A percentile compares a stretch with the other conserved stretches of the same genome.
Evolutionary conservation across 2,329 filamentous ascomycete genomes (phyloP).

Genomic region (Fusarium sp.): DNA sequence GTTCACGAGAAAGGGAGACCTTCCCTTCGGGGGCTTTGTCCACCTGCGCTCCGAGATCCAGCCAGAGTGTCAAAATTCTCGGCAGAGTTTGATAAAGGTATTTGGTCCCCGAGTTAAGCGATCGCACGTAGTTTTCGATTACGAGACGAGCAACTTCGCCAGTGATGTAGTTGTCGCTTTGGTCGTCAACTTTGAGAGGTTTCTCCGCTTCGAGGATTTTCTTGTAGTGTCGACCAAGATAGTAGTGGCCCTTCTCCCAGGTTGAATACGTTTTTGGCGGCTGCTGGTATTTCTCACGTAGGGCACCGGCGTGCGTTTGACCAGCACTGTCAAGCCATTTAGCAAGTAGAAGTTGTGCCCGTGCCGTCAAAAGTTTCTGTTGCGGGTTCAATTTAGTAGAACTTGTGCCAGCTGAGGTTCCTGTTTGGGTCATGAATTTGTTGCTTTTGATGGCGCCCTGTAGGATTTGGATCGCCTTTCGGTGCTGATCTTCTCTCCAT

Average conservation of each 20-base stretch:
- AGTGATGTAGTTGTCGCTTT: constrained; percentile 81
- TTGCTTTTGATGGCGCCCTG: constrained; percentile 88
- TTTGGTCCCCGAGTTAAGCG: constrained; percentile 90
- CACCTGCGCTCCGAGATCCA: constrained; percentile 87
- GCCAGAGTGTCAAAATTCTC: constrained; percentile 92
- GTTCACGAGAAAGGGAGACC: constrained; percentile 66
- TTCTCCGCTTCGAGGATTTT: constrained; percentile 95
- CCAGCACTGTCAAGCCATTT: constrained; percentile 98
- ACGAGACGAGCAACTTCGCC: constrained; percentile 91
- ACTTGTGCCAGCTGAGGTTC: constrained; percentile 53
- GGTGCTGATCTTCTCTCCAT: constrained; percentile 93
- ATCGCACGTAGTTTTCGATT: constrained; percentile 93
- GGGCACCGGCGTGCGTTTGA: constrained; percentile 86
- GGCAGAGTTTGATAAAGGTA: constrained; percentile 97
- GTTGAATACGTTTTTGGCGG: constrained; percentile 79
- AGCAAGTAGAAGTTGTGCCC: constrained; percentile 89
- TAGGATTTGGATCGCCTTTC: constrained; percentile 94
- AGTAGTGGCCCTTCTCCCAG: constrained; percentile 99
- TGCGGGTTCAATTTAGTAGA: constrained; percentile 60
- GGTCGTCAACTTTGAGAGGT: constrained; percentile 80
- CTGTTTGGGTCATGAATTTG: constrained; percentile 74
- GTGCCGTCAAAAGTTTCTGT: constrained; percentile 76
- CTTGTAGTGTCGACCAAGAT: constrained; percentile 96
- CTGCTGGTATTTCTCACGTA: constrained; percentile 86
- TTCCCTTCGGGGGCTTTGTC: constrained; percentile 73